These are phyloP conservation scores for Penicillium robsamsonii DNA, from an alignment of 495 filamentous ascomycete species.

Conservation along the genomic window DNA sequence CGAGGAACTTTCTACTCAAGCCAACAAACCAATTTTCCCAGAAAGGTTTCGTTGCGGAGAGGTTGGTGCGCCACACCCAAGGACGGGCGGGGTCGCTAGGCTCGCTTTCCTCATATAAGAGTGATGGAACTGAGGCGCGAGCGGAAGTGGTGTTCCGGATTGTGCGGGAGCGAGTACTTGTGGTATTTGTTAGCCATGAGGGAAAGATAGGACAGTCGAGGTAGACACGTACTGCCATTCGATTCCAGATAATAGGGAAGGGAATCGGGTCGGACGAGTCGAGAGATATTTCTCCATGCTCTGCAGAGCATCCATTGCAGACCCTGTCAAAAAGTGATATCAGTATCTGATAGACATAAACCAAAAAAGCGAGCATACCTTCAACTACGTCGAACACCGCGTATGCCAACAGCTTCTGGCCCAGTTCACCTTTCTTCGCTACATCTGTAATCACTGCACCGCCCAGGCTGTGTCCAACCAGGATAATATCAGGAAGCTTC, in stretches of 20 bases:
- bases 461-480: conserved; percentile 93
- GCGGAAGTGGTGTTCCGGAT: conserved; percentile 80
- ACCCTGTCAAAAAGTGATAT: conserved; percentile 39
- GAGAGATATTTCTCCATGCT: conserved; percentile 91
- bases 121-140: conserved; percentile 78
- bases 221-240: conserved; percentile 76
- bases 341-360: background rate
- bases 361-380: conserved; percentile 46
- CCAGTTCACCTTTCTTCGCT: conserved; percentile 63
- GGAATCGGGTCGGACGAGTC: conserved; percentile 77
- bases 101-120: conserved; percentile 54
- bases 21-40: conserved; percentile 95
- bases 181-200: background rate
- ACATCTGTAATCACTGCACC: conserved; percentile 92
- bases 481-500: conserved; percentile 66
- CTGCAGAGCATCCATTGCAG: conserved; percentile 86
- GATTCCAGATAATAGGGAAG: conserved; percentile 70
- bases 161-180: conserved; percentile 77
- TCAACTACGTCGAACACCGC: conserved; percentile 95
- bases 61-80: conserved; percentile 86
- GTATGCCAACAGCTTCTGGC: conserved; percentile 72
- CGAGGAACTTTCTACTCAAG: conserved; percentile 83
- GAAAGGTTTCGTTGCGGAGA: conserved; percentile 80
- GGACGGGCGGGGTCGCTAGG: conserved; percentile 36
- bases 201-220: background rate